Evolutionary conservation across 2,329 filamentous ascomycete species (phyloP).

Genomic region (Colletotrichum orbiculare): DNA sequence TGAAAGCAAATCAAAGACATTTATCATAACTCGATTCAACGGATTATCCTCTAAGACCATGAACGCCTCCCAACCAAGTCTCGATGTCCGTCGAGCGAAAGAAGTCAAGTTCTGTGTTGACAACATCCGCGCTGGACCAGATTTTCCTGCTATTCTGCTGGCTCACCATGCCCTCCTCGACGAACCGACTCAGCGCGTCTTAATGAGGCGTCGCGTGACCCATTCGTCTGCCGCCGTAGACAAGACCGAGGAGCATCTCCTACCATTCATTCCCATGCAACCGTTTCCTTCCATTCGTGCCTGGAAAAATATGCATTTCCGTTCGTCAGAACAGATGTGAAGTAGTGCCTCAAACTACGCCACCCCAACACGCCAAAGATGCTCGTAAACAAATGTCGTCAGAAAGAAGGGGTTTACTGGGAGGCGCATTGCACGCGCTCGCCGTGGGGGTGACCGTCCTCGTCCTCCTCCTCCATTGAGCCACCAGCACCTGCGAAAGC

Average conservation of each 20-base stretch:
- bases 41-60: slow-evolving; percentile 37
- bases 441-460: slow-evolving; percentile 78
- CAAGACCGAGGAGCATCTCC: slow-evolving; percentile 11
- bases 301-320: slow-evolving; percentile 36
- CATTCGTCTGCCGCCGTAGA: slow-evolving; percentile 7
- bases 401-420: slow-evolving; percentile 69
- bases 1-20: background rate
- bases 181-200: slow-evolving; percentile 34
- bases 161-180: slow-evolving; percentile 30
- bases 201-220: slow-evolving; percentile 12
- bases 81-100: slow-evolving; percentile 37
- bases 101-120: slow-evolving; percentile 29
- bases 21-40: slow-evolving; percentile 36
- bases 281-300: slow-evolving; percentile 37
- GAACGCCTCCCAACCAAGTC: slow-evolving; percentile 37
- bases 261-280: slow-evolving; percentile 30
- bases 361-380: slow-evolving; percentile 37
- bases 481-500: slow-evolving; percentile 67
- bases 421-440: slow-evolving; percentile 90
- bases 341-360: slow-evolving; percentile 38
- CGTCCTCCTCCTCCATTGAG: slow-evolving; percentile 79
- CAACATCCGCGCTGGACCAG: slow-evolving; percentile 33
- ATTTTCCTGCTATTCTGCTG: slow-evolving; percentile 28
- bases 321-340: slow-evolving; percentile 28
- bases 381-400: slow-evolving; percentile 33